Base-by-base conservation (phyloP, 1,284 basidiomycete genomes). In the Phellopilus nigrolimitatus region DNA sequence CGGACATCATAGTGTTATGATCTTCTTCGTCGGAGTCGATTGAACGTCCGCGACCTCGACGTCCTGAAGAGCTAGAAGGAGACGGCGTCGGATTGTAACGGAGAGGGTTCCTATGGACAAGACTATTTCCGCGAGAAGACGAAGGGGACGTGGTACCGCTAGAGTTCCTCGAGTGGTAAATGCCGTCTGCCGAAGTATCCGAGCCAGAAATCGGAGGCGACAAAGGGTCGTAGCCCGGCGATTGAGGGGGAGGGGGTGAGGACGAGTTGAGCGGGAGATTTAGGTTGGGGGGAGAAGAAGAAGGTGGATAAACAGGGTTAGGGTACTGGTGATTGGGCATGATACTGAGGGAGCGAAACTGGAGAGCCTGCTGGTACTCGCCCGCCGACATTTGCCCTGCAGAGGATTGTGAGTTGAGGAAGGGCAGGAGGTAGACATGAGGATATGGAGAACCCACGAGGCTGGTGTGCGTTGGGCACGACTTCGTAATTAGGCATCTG, bases 131-230 rank as follows among this genome's bases (percentile, higher is more conserved):
- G 64, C 86, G 75, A 53, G 84, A 87, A 36, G 84, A 84, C 31
- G 83, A 78, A 46, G 85, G 82, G 54, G 84, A 87, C 60, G 82
- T 83, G 51, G 82, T 78, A 63, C 80, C 80, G 65, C 82, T 85
- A 66, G 80, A 84, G 72, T 86, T 86, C 64, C 76, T 68, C 56
- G 84, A 86, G 62, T 76, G 76, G 75, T 88, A 87, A 58, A 83
- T 68, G 61, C 83, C 83, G 76, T 88, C 84, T 61, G 74, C 83
- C 63, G 85, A 88, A 63, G 84, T 85, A 70, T 89, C 87, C 71
- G 87, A 88, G 71, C 86, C 86, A 70, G 85, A 88, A 64, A 88
- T 74, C 69, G 83, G 84, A 67, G 87, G 86, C 50, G 85, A 87
- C 62, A 88, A 72, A 65, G 86, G 80, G 70, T 85, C 84, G 68